Percentiles rank a stretch among this genome's conserved stretches.
These are phyloP conservation scores for Pseudoperonospora humuli DNA, from an alignment of 352 stramenopile species.

Conservation along the genomic window DNA sequence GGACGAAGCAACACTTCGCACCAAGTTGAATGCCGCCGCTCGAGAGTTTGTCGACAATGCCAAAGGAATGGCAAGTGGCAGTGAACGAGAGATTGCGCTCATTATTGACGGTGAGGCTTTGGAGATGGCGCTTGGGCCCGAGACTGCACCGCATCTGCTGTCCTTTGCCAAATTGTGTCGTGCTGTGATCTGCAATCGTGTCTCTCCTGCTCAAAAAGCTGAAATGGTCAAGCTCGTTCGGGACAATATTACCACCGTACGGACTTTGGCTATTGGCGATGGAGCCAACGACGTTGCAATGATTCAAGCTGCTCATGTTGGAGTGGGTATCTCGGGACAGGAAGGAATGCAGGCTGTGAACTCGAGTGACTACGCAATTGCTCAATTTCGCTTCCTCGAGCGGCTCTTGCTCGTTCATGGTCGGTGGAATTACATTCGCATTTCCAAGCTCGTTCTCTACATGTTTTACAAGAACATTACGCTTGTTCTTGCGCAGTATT, in stretches of 20 bases:
- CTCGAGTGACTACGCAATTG: constrained; percentile 90
- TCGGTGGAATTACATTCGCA: constrained; percentile 87
- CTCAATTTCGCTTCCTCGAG: constrained; percentile 90
- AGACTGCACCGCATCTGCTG: constrained; percentile 50
- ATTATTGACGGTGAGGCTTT: constrained; percentile 74
- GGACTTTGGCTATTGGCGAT: constrained; percentile 88
- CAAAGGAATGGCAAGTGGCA: constrained; percentile 29
- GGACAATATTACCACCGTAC: constrained; percentile 41
- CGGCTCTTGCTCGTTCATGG: constrained; percentile 89
- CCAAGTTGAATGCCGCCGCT: constrained; percentile 34
- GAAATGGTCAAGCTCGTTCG: constrained; percentile 72
- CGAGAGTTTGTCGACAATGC: constrained; percentile 40
- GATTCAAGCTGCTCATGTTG: constrained; percentile 91
- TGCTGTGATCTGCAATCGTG: constrained; percentile 80
- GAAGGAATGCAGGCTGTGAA: constrained; percentile 94
- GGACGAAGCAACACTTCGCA: constrained; percentile 57
- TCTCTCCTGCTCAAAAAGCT: constrained; percentile 81
- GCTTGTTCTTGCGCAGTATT: constrained; percentile 85
- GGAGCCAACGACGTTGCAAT: constrained; percentile 93
- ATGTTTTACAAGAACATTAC: constrained; percentile 95
- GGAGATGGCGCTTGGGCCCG: constrained; percentile 41
- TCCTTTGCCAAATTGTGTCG: constrained; percentile 57
- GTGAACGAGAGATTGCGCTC: constrained; percentile 44
- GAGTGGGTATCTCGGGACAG: constrained; percentile 90
- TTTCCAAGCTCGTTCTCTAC: constrained; percentile 88